Percentiles rank a stretch among this genome's conserved stretches.
Conservation (phyloP, 2,329 filamentous ascomycete species). For the Calonectria pseudoturangicola region DNA sequence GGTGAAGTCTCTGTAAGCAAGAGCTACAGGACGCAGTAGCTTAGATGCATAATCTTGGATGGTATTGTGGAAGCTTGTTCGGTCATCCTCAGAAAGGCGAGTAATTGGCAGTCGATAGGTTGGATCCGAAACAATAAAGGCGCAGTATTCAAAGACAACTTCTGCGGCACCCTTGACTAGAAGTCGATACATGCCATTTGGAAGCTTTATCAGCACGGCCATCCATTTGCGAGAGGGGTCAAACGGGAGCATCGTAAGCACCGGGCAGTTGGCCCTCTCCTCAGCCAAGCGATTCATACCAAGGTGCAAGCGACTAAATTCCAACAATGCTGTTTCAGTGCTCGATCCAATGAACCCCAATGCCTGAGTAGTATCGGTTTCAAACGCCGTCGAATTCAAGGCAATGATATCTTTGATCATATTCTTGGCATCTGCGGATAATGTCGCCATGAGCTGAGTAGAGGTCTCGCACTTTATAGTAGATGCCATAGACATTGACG, state of each 20-base stretch:
- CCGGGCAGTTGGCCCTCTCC: slow-evolving; percentile 67
- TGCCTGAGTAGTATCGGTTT: slow-evolving; percentile 63
- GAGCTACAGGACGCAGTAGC: slow-evolving; percentile 84
- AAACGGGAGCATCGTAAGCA: slow-evolving; percentile 71
- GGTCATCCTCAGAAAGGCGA: slow-evolving; percentile 57
- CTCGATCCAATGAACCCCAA: slow-evolving; percentile 71
- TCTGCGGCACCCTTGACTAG: slow-evolving; percentile 76
- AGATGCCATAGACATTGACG: slow-evolving; percentile 47
- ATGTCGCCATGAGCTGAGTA: slow-evolving; percentile 53
- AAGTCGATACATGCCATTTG: slow-evolving; percentile 67
- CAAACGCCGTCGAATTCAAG: slow-evolving; percentile 73
- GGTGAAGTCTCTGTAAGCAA: slow-evolving; percentile 84
- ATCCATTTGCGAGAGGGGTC: slow-evolving; percentile 74
- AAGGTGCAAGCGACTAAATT: slow-evolving; percentile 70
- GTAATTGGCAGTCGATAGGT: slow-evolving; percentile 55
- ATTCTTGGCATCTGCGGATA: slow-evolving; percentile 59
- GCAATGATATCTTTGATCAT: slow-evolving; percentile 64
- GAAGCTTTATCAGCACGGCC: slow-evolving; percentile 71
- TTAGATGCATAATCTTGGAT: slow-evolving; percentile 76
- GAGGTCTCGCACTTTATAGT: slow-evolving; percentile 55
- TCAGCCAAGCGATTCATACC: slow-evolving; percentile 66
- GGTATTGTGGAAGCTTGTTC: slow-evolving; percentile 57
- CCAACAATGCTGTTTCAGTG: slow-evolving; percentile 72
- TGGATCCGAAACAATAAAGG: slow-evolving; percentile 67
- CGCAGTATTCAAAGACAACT: slow-evolving; percentile 69